Percentiles rank a stretch among this genome's conserved stretches.
Conservation (phyloP, 2,329 filamentous ascomycete species). For the Purpureocillium lavendulum region DNA sequence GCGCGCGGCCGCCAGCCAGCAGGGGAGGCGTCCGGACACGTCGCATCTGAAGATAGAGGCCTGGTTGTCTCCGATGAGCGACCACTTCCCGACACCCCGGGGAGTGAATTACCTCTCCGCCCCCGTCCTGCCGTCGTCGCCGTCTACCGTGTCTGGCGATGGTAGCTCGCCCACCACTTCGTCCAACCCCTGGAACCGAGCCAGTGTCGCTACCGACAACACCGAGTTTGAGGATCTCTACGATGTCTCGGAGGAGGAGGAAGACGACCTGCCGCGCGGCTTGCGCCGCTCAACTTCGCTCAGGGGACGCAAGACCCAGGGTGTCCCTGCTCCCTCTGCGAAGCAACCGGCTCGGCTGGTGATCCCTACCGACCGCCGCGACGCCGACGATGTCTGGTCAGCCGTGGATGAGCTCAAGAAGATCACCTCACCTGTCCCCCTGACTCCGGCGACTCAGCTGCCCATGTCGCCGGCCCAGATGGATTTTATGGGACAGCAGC, state of each 20-base stretch:
- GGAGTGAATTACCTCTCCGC: conserved; percentile 57
- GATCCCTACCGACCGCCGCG: conserved; percentile 36
- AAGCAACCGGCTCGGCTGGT: conserved; percentile 35
- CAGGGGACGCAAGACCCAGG: conserved; percentile 28
- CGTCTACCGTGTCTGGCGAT: conserved; percentile 45
- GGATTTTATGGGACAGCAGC: conserved; percentile 58
- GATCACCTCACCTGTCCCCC: conserved; percentile 48
- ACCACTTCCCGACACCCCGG: conserved; percentile 65
- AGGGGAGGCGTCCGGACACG: conserved; percentile 17
- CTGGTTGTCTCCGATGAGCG: conserved; percentile 51
- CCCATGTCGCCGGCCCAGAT: conserved; percentile 70
- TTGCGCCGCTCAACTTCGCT: conserved; percentile 18
- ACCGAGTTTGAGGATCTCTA: conserved; percentile 84
- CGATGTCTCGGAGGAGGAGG: conserved; percentile 75
- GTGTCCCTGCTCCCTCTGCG: conserved; percentile 26
- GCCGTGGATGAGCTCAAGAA: conserved; percentile 36
- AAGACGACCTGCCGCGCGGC: conserved; percentile 18
- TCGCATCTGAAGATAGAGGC: conserved; percentile 45
- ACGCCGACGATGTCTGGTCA: conserved; percentile 32
- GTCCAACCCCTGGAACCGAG: conserved; percentile 55
- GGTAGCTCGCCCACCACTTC: conserved; percentile 45
- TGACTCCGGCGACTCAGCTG: conserved; percentile 58
- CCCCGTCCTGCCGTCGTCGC: conserved; percentile 53
- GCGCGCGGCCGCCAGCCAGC: conserved; percentile 10
- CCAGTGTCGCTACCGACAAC: conserved; percentile 53